phyloP scores from a whole-genome alignment of 2,329 filamentous ascomycete species.

The Fusarium sarcochroum region DNA sequence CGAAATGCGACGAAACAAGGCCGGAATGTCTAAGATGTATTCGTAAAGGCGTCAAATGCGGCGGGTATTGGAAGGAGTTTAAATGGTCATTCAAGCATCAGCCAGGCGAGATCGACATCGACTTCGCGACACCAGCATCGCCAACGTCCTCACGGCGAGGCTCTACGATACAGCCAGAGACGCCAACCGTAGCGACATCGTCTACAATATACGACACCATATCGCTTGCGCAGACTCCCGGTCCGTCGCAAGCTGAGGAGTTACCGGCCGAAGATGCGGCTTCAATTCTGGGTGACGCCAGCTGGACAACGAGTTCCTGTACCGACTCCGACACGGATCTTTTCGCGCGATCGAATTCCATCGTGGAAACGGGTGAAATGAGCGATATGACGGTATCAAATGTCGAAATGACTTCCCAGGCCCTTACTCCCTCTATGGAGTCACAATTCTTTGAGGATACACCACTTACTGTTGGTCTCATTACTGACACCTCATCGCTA shows the following conservation, averaged over 20 bases:
- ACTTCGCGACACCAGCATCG: constrained; percentile 19
- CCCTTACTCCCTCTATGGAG: constrained; percentile 20
- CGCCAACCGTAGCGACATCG: background rate
- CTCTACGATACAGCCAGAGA: constrained; percentile 24
- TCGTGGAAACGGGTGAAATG: constrained; percentile 4
- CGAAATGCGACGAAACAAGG: constrained; percentile 52
- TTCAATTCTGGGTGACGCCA: constrained; percentile 26
- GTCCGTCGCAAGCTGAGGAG: constrained; percentile 14
- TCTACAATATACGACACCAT: background rate
- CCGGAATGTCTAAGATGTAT: constrained; percentile 48
- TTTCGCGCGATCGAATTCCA: constrained; percentile 23
- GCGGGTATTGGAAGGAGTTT: constrained; percentile 51
- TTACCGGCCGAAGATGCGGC: constrained; percentile 9
- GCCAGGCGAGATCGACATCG: constrained; percentile 37
- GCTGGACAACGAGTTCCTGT: constrained; percentile 35
- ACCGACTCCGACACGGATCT: constrained; percentile 32
- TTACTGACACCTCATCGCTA: constrained; percentile 51
- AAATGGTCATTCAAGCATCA: constrained; percentile 61
- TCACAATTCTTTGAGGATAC: constrained; percentile 30
- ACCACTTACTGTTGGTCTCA: constrained; percentile 38
- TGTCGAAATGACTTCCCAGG: constrained; percentile 14
- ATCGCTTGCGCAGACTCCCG: background rate
- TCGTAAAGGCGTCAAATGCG: constrained; percentile 49
- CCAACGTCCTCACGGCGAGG: constrained; percentile 22
- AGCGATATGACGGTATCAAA: constrained; percentile 9